Evolutionary conservation across 108 stramenopile species (phyloP).

Genomic region (Nannochloropsis granulata): DNA sequence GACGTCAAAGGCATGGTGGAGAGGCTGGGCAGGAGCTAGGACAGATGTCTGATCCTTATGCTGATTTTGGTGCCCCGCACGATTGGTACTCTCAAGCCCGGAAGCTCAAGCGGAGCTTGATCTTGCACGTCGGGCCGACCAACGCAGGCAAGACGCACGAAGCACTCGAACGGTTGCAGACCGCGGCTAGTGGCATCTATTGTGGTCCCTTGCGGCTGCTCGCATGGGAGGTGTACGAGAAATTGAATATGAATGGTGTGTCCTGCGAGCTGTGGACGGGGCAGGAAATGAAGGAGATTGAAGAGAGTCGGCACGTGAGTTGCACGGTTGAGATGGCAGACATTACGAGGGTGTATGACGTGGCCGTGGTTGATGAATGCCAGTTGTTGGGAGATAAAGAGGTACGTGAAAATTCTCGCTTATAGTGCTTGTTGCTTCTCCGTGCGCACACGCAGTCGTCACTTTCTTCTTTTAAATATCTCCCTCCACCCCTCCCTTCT

Average conservation of each 20-base stretch:
- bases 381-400: conserved; percentile 61
- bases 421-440: no score
- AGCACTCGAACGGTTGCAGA: conserved; percentile 54
- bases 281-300: conserved; percentile 55
- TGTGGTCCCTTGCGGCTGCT: conserved; percentile 66
- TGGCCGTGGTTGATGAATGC: conserved; percentile 78
- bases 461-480: no score
- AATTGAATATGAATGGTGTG: conserved; percentile 51
- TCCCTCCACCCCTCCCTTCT: no score
- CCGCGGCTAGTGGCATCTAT: conserved; percentile 60
- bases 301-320: conserved; percentile 49
- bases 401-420: no score
- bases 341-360: conserved; percentile 47
- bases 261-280: conserved; percentile 49
- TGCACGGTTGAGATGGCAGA: conserved; percentile 67
- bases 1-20: neutral
- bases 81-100: conserved; percentile 28
- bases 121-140: conserved; percentile 68
- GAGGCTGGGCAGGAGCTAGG: neutral
- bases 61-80: neutral
- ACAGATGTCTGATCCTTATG: neutral
- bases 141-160: conserved; percentile 79
- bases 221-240: conserved; percentile 51
- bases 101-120: conserved; percentile 29
- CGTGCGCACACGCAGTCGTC: no score